Base-by-base conservation (phyloP, 495 filamentous ascomycete genomes). In the Sabuloglossum arenarium region DNA sequence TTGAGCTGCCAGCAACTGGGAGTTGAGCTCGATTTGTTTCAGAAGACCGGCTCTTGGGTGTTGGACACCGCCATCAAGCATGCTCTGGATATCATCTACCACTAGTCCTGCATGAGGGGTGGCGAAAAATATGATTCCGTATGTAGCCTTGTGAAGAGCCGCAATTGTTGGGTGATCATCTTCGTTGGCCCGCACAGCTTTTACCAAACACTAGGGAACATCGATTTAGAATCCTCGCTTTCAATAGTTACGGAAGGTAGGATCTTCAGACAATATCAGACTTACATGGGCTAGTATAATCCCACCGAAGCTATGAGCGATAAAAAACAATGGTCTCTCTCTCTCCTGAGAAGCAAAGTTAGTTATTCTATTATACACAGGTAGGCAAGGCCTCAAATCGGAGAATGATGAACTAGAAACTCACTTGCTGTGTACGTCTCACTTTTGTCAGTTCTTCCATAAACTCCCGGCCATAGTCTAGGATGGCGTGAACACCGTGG, bases 51-150 rank as follows among this genome's bases (percentile, higher is more conserved):
- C 21, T n/a, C 39, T 1, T 23, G 39, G 39, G 21, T 43, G 39
- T 43, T 21, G 31, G 23, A 3, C 56, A 0, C 63, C 57, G 32
- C 58, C 53, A 3, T 52, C 59, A 25, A 68, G 34, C 61, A 68
- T 67, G 43, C 60, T 57, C 53, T 63, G 34, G 43, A 69, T 66
- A 56, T 66, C 62, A 19, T 68, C 58, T 6, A 64, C 59, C 28
- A 66, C 57, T 28, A 69, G 57, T 0, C 87, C 87, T 45, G 76
- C 80, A 63, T 94, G 87, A 16, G 87, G 87, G 16, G 86, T 90
- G 16, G 86, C 87, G 32, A 94, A 73, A 63, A 94, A 94, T 25
- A 91, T 72, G 27, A 93, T 79, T n/a, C 84, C 86, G 56, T 84
- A 90, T 0, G 31, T 37, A 8, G 37, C 47, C 9, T 49, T 52